Base-by-base conservation (phyloP, 108 stramenopile species). In the Fragilaria radians region DNA sequence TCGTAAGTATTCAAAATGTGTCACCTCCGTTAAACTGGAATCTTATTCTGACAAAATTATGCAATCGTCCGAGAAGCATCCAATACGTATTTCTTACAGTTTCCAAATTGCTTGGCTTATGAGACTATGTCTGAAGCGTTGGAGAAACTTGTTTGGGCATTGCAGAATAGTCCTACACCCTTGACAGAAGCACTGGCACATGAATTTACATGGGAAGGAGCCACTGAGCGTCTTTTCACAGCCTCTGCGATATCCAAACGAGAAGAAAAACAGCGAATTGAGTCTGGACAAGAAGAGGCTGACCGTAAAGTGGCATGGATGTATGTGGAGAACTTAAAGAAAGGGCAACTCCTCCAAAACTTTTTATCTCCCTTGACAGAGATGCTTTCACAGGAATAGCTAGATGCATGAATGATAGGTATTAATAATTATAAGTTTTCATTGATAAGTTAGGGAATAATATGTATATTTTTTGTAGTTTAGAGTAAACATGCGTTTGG, bases 71-170 rank as follows among this genome's bases (percentile, higher is more conserved):
- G 68, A 73, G 52, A 67, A 51, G 50, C 85, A 24, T 85, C 83
- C 18, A 94, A 94, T 70, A 85, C 83, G 54, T 94, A 90, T 72
- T 94, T 94, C 57, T 69, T 73, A 18, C 81, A 80, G 60, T 91
- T 94, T 61, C 86, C 87, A 2, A 94, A 90, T 63, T 94, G 92
- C 54, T 70, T 94, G 45, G 71, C 86, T 0, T 94, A 88, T 60
- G 57, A 78, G 5, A 83, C 73, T 46, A 81, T 87, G 68, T 80
- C 84, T 53, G 92, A 94, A 55, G 88, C 86, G 62, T 83, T 90
- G 29, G 80, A 69, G 68, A 82, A 86, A 64, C 79, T 88, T n/a
- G 83, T 82, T 67, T 90, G 82, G 52, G 92, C 92, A 23, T 61
- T 94, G 53, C 77, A 82, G 5, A 88, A 94, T 71, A 57, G 76